Percentiles rank a stretch among this genome's conserved stretches.
These are phyloP conservation scores for Aspergillus niger DNA, from an alignment of 2,329 filamentous ascomycete species.

Conservation along the genomic window DNA sequence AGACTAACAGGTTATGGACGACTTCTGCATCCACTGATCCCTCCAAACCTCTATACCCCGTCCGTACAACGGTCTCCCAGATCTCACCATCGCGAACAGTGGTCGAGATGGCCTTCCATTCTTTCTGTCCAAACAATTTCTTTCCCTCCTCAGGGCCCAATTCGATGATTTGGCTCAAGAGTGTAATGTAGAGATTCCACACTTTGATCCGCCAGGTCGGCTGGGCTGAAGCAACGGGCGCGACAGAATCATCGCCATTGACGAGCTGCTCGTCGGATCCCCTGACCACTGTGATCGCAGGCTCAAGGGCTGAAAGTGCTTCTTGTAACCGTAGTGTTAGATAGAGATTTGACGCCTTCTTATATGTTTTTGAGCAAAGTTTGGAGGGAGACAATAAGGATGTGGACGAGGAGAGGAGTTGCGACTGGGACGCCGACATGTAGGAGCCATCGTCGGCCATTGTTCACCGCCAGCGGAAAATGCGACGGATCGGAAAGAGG, in stretches of 20 bases:
- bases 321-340: constrained; percentile 91
- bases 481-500: constrained; percentile 13
- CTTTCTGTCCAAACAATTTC: constrained; percentile 77
- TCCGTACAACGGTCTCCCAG: constrained; percentile 90
- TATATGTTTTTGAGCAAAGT: constrained; percentile 81
- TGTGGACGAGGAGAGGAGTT: constrained; percentile 65
- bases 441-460: constrained; percentile 35
- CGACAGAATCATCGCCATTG: constrained; percentile 50
- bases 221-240: constrained; percentile 77
- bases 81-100: constrained; percentile 86
- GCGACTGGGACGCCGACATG: constrained; percentile 49
- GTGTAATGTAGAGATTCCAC: constrained; percentile 94
- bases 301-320: constrained; percentile 79
- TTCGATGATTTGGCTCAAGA: constrained; percentile 87
- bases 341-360: constrained; percentile 90
- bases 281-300: constrained; percentile 68
- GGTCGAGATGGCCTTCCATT: constrained; percentile 78
- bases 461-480: constrained; percentile 25
- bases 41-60: constrained; percentile 85
- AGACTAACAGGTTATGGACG: constrained; percentile 59
- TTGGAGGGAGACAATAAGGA: constrained; percentile 65
- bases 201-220: constrained; percentile 87
- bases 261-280: constrained; percentile 41
- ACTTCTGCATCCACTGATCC: constrained; percentile 93
- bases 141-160: constrained; percentile 89